These are phyloP conservation scores for Haberlea rhodopensis DNA, from an alignment of 257 asterid genomes.

Conservation along the genomic window DNA sequence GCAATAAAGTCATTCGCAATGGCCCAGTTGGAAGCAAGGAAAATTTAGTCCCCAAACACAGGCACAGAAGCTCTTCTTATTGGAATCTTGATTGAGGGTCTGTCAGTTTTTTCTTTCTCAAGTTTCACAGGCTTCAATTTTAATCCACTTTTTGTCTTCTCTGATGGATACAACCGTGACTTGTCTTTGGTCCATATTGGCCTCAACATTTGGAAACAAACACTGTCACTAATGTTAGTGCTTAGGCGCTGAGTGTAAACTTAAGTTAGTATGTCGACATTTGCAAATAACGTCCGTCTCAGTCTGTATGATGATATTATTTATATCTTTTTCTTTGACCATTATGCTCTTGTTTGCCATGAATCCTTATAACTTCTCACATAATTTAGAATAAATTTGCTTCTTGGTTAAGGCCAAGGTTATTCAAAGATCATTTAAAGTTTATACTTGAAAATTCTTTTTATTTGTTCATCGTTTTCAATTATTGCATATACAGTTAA, in stretches of 20 bases:
- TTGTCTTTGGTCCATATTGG: conserved; percentile 10
- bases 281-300: background rate
- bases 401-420: background rate
- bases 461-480: background rate
- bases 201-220: background rate
- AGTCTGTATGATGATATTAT: too few species aligned
- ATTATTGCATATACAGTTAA: too few species aligned
- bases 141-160: background rate
- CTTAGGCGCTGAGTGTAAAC: background rate
- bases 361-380: background rate
- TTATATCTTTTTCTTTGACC: background rate
- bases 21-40: conserved; percentile 74
- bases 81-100: conserved; percentile 72
- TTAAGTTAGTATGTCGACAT: background rate
- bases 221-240: background rate
- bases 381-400: background rate
- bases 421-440: background rate
- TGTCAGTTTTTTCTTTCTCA: conserved; percentile 16
- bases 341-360: background rate
- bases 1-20: conserved; percentile 66
- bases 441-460: background rate
- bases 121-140: background rate
- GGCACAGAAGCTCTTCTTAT: conserved; percentile 70
- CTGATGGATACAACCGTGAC: background rate
- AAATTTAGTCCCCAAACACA: conserved; percentile 47